These are phyloP conservation scores for Penicillium rolfsii DNA, from an alignment of 2,329 filamentous ascomycete genomes.

Conservation along the genomic window DNA sequence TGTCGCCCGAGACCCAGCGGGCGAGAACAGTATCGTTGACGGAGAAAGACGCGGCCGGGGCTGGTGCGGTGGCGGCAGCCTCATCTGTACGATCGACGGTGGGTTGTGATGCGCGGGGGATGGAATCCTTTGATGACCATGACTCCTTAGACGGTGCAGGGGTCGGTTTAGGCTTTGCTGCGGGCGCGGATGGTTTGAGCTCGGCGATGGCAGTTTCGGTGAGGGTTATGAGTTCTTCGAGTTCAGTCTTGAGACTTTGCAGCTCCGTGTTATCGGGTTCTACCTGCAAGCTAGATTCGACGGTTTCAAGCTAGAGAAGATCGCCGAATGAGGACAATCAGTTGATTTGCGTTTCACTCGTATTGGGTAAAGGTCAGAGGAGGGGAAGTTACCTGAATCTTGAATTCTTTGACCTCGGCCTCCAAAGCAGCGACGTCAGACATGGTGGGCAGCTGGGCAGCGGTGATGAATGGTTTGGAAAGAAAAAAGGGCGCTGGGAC, in stretches of 20 bases:
- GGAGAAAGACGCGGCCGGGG: slow-evolving; percentile 64
- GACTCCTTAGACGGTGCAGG: slow-evolving; percentile 66
- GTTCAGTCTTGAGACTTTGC: slow-evolving; percentile 74
- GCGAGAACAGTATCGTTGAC: slow-evolving; percentile 90
- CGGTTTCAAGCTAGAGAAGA: slow-evolving; percentile 70
- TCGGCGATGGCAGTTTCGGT: slow-evolving; percentile 81
- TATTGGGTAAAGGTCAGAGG: neutral
- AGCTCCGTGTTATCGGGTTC: slow-evolving; percentile 81
- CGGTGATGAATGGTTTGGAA: neutral
- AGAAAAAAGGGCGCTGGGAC: neutral
- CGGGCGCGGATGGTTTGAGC: slow-evolving; percentile 64
- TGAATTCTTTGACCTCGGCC: slow-evolving; percentile 62
- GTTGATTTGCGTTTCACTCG: slow-evolving; percentile 1
- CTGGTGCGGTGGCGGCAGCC: slow-evolving; percentile 51
- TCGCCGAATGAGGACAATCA: slow-evolving; percentile 18
- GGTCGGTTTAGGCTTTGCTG: slow-evolving; percentile 44
- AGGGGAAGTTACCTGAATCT: slow-evolving; percentile 54
- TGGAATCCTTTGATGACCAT: slow-evolving; percentile 68
- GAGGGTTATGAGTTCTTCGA: slow-evolving; percentile 78
- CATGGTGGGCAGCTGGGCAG: slow-evolving; percentile 35
- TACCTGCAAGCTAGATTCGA: slow-evolving; percentile 73
- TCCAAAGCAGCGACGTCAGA: slow-evolving; percentile 49
- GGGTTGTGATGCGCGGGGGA: slow-evolving; percentile 46
- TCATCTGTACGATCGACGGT: slow-evolving; percentile 37
- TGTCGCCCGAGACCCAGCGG: slow-evolving; percentile 88